Evolutionary conservation across 2,329 filamentous ascomycete genomes (phyloP), one percentile per base, ranked within the genome.

Genomic region (Aspergillus ochraceoroseus): DNA sequence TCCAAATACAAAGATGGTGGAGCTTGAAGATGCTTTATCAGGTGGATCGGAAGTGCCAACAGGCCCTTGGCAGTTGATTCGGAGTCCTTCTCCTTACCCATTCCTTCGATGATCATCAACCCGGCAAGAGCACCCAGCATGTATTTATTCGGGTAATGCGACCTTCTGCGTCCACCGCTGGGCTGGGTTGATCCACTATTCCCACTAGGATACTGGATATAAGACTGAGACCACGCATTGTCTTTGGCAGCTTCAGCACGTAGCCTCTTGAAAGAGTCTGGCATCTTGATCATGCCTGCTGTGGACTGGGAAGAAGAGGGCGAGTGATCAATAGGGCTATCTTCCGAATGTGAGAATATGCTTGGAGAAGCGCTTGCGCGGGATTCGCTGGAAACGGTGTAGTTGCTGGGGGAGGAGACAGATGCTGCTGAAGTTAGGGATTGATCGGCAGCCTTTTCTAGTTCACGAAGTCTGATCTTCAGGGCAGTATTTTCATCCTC

Each of bases 61-160:
- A 89, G 72, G 2, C 84, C 84, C 31, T 82, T 82, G 34, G 79
- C 72, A 4, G 80, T 72, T 1, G 73, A 73, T 35, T 85, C 80
- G 0, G 57, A 47, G 76, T 59, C 79, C 65, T 64, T 87, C 77
- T 52, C 81, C 69, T 59, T 84, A 77, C 75, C 74, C 40, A 89
- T 73, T 1, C 87, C 87, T 66, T 95, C 88, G 52, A 95, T 68
- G 22, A 95, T 76, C 89, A 96, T 95, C 12, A 96, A 72, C 9
- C 87, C 88, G 15, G 89, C 90, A 44, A 96, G 76, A 12, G 89
- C 90, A 28, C 90, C 90, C 4, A 95, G 81, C 86, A 95, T 92
- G 51, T 95, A 74, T 67, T 94, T 94, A 56, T 75, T 77, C 54
- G 70, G 64, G 46, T 80, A 66, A 51, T 74, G 70, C 23, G 74